These are phyloP conservation scores for Alternaria conjuncta DNA, from an alignment of 2,329 filamentous ascomycete species.

Conservation along the genomic window DNA sequence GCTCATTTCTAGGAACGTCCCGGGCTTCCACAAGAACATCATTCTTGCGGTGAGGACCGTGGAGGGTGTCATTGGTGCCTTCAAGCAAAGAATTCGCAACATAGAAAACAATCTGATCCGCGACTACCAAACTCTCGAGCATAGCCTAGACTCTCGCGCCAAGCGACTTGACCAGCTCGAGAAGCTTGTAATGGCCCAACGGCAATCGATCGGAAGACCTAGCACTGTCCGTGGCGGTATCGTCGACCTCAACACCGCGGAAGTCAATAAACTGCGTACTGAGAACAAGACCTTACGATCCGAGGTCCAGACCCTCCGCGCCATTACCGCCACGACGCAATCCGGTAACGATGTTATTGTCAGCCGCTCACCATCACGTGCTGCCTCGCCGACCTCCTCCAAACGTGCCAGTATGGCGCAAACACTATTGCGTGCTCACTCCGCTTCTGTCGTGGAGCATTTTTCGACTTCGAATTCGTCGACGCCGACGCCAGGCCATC, in stretches of 20 bases:
- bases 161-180: constrained; percentile 91
- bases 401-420: constrained; percentile 57
- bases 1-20: constrained; percentile 82
- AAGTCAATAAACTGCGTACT: constrained; percentile 64
- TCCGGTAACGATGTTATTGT: constrained; percentile 29
- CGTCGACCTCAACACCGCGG: constrained; percentile 54
- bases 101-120: constrained; percentile 92
- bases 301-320: constrained; percentile 69
- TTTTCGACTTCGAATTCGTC: constrained; percentile 36
- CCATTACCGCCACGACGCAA: constrained; percentile 43
- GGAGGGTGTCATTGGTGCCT: constrained; percentile 77
- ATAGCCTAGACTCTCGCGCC: constrained; percentile 76
- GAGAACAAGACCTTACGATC: constrained; percentile 67
- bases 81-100: constrained; percentile 78
- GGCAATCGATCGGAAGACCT: constrained; percentile 47
- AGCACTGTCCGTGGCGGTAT: constrained; percentile 49
- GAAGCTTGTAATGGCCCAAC: constrained; percentile 64
- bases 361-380: constrained; percentile 35
- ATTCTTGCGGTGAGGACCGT: constrained; percentile 85
- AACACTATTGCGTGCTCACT: constrained; percentile 63
- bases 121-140: constrained; percentile 87
- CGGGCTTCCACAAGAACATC: constrained; percentile 89
- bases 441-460: constrained; percentile 58
- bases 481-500: constrained; percentile 29
- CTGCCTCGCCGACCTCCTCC: constrained; percentile 38